These are phyloP conservation scores for Aphanomyces cochlioides DNA, from an alignment of 352 stramenopile genomes.

Conservation along the genomic window DNA sequence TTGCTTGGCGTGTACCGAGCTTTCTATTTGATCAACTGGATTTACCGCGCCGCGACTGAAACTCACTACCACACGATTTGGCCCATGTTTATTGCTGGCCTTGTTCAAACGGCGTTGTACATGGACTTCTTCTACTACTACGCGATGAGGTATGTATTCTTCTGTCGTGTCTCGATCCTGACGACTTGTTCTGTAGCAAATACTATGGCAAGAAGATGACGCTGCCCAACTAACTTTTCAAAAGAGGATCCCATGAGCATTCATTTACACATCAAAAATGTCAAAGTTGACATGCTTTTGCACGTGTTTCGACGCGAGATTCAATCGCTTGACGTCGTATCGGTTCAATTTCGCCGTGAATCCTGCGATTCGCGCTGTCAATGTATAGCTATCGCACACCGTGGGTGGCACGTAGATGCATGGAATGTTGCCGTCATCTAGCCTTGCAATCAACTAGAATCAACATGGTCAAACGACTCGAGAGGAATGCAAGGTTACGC, in stretches of 20 bases:
- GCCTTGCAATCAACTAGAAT: conserved; percentile 50
- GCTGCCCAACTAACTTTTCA: conserved; percentile 59
- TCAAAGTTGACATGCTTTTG: conserved; percentile 79
- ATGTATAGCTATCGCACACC: conserved; percentile 83
- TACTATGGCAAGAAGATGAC: conserved; percentile 90
- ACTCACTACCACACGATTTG: conserved; percentile 97
- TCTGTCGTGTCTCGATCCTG: conserved; percentile 10
- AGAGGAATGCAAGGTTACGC: conserved; percentile 14
- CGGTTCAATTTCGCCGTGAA: conserved; percentile 82
- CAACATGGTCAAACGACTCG: not conserved
- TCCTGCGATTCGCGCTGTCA: conserved; percentile 68
- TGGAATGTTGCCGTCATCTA: conserved; percentile 80
- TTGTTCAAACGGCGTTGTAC: conserved; percentile 98
- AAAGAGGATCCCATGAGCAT: no score
- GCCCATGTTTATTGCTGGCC: conserved; percentile 97
- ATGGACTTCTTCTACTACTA: conserved; percentile 99
- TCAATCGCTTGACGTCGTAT: conserved; percentile 66
- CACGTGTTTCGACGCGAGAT: conserved; percentile 77
- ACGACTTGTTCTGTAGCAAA: conserved; percentile 50
- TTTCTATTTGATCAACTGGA: conserved; percentile 99
- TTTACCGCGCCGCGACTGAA: conserved; percentile 96
- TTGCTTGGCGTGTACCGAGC: conserved; percentile 96
- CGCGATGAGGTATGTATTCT: conserved; percentile 68
- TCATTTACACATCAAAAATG: conserved; percentile 27
- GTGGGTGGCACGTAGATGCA: conserved; percentile 84